These are phyloP conservation scores for Gentiana straminea DNA, from an alignment of 257 asterid genomes.

Conservation along the genomic window DNA sequence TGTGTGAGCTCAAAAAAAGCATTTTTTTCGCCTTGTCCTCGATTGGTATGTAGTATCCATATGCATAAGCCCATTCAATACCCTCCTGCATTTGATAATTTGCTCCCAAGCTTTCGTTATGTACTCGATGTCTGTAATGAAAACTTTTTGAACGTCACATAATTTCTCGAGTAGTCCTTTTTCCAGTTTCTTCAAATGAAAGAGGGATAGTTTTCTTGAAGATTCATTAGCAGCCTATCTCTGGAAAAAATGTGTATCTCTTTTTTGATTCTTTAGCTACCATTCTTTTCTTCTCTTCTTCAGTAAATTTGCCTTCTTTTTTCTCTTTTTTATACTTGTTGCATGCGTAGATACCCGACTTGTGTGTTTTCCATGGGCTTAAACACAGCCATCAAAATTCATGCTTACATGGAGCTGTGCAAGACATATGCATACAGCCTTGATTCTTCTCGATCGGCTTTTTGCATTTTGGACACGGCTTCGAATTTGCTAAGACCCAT, in stretches of 20 bases:
- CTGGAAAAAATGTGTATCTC: too few relatives aligned
- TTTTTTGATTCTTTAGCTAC: neutral
- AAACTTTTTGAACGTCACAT: neutral
- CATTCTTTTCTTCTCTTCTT: neutral
- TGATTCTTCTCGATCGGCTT: conserved; percentile 1
- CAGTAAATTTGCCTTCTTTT: neutral
- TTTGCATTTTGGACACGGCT: neutral
- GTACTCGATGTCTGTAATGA: neutral
- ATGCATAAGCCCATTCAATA: neutral
- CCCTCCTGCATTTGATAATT: conserved; percentile 1
- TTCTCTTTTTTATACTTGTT: neutral
- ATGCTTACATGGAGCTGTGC: neutral
- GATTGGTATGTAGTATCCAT: neutral
- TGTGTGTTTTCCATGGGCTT: neutral
- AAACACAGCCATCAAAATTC: neutral
- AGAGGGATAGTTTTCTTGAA: too few relatives aligned
- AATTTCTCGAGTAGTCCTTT: neutral
- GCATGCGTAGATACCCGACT: neutral
- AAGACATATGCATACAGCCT: conserved; percentile 1
- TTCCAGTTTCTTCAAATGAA: too few relatives aligned
- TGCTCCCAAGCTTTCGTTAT: neutral
- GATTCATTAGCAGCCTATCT: too few relatives aligned
- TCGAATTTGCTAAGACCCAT: neutral
- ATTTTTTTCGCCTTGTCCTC: neutral
- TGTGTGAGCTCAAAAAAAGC: neutral